These are phyloP conservation scores for Ophiocordyceps australis DNA, from an alignment of 2,329 filamentous ascomycete genomes.

Conservation along the genomic window DNA sequence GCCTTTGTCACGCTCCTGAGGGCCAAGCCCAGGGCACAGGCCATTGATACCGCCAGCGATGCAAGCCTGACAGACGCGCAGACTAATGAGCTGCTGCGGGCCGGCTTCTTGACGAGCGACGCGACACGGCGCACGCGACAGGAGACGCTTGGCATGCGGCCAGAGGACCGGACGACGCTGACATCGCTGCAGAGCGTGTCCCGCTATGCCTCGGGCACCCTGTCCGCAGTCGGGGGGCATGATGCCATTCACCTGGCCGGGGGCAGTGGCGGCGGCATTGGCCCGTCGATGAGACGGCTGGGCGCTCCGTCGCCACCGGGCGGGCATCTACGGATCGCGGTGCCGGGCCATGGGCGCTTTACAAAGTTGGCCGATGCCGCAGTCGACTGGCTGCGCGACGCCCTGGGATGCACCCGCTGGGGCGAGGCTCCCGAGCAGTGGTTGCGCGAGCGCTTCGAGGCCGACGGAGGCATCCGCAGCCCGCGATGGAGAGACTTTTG, in stretches of 20 bases:
- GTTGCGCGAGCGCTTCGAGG: conserved; percentile 54
- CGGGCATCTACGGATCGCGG: conserved; percentile 31
- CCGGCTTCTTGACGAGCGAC: conserved; percentile 46
- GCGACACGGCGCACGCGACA: conserved; percentile 11
- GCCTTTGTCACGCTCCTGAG: conserved; percentile 34
- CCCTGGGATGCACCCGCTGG: conserved; percentile 40
- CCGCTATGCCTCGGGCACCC: conserved; percentile 46
- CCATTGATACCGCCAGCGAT: conserved; percentile 7
- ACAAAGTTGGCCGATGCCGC: conserved; percentile 46
- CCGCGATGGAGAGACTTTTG: conserved; percentile 47
- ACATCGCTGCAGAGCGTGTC: conserved; percentile 45
- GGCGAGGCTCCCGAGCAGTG: conserved; percentile 43
- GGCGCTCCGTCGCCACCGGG: conserved; percentile 6
- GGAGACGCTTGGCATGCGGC: conserved; percentile 23
- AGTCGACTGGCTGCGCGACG: conserved; percentile 39
- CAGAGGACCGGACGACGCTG: conserved; percentile 34
- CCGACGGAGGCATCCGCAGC: conserved; percentile 27
- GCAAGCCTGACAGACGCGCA: conserved; percentile 22
- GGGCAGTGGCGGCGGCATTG: conserved; percentile 28
- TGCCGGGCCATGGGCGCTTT: conserved; percentile 49
- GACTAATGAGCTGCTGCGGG: conserved; percentile 38
- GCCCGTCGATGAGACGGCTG: conserved; percentile 1
- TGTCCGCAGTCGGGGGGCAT: conserved; percentile 51
- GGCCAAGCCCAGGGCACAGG: conserved; percentile 25
- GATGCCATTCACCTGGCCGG: conserved; percentile 46